These are phyloP conservation scores for Xylaria sp. DNA, from an alignment of 2,329 filamentous ascomycete species.

Conservation along the genomic window DNA sequence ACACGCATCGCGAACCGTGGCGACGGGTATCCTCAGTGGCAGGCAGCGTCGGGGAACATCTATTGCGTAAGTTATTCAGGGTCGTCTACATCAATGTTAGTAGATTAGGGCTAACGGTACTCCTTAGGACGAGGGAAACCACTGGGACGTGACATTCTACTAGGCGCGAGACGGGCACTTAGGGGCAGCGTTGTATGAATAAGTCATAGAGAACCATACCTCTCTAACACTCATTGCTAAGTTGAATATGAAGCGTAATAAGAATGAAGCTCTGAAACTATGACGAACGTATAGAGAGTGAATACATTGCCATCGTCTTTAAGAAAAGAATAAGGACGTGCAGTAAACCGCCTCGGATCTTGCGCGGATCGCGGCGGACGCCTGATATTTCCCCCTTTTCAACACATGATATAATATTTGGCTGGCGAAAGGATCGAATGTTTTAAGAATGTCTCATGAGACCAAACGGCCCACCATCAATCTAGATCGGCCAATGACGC, in stretches of 20 bases:
- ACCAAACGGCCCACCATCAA: not conserved
- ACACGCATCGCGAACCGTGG: slow-evolving; percentile 31
- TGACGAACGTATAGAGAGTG: not conserved
- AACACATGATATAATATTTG: not conserved
- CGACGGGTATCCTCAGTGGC: slow-evolving; percentile 35
- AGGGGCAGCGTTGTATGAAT: not conserved
- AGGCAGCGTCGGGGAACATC: slow-evolving; percentile 34
- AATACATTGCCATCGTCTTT: not conserved
- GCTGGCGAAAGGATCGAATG: not conserved
- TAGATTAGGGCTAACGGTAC: slow-evolving; percentile 2
- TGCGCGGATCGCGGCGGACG: not conserved
- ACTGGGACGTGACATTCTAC: slow-evolving; percentile 36
- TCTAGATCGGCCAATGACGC: not conserved
- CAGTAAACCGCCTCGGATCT: not conserved
- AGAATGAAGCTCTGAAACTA: not conserved
- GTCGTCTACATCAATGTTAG: not conserved
- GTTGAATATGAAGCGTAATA: not conserved
- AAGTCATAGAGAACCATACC: not conserved
- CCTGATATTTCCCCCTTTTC: not conserved
- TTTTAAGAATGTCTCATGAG: not conserved
- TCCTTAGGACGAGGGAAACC: slow-evolving; percentile 33
- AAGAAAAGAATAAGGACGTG: not conserved
- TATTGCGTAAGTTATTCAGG: slow-evolving; percentile 32
- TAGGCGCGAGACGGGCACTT: slow-evolving; percentile 1
- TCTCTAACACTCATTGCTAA: not conserved